Base-by-base conservation (phyloP, 1,284 basidiomycete genomes). In the Ganoderma sinense region DNA sequence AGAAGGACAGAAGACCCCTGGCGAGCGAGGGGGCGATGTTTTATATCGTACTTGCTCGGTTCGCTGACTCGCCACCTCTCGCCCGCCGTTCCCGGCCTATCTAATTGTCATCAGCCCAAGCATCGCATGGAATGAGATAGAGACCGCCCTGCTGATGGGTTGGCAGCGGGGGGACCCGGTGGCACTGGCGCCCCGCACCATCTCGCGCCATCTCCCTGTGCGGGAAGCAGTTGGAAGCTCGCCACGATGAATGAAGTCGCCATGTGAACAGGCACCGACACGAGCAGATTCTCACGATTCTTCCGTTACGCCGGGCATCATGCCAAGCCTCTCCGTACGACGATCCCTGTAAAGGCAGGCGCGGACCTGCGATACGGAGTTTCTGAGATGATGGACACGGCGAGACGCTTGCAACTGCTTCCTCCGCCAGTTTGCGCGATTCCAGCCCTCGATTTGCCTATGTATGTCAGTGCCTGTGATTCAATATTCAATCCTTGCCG, bases 181-280 rank as follows among this genome's bases (percentile, higher is more conserved):
- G 43, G 45, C 45, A n/a, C 45, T 45, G 43, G 45, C 45, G 45
- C 45, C 20, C 41, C 45, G 36, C 36, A 39, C 36, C 36, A 10
- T 14, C 41, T 43, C 48, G 23, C 48, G 26, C 45, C 45, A 48
- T n/a, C 45, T 53, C 18, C 10, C 5, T 26, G 23, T 16, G n/a
- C 5, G 18, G 16, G 20, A 18, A 29, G 59, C 39, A 29, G 10
- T 13, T 43, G 39, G 14, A 39, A 39, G 36, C 36, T 39, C 36
- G 36, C 36, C 8, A 39, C 2, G n/a, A n/a, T n/a, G 43, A 18
- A 41, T 64, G 40, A 66, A 65, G 56, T 64, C 43, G 13, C 59
- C 68, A 69, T 69, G 64, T 69, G 68, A 13, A 62, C 64, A 69
- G 48, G 48, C 13, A 53, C 48, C 20, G 45, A 48, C 14, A 48